phyloP scores from a whole-genome alignment of 371 early-diverging fungal genomes.

The Lichtheimia ramosa region DNA sequence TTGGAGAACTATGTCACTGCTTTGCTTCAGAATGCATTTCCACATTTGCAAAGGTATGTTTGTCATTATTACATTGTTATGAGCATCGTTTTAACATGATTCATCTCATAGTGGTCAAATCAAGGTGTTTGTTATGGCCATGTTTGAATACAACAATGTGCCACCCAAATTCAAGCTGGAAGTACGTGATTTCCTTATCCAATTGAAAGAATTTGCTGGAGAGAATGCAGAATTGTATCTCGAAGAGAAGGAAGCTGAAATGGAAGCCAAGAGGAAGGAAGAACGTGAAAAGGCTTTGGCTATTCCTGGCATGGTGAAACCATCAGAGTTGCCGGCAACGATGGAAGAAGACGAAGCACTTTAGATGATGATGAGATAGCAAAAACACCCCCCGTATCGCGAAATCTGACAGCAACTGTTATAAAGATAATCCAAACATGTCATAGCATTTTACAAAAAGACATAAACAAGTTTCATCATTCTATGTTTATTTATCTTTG shows the following conservation, averaged over 20 bases:
- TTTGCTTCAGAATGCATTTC: constrained; percentile 86
- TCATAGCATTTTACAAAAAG: too few species aligned
- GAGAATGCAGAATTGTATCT: constrained; percentile 88
- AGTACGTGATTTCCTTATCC: constrained; percentile 96
- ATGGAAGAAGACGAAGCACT: constrained; percentile 65
- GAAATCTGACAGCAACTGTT: too few species aligned
- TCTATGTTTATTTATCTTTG: too few species aligned
- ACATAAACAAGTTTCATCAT: not conserved
- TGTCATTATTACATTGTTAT: too few species aligned
- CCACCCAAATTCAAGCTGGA: constrained; percentile 84
- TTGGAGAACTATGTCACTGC: constrained; percentile 80
- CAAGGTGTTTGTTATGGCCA: constrained; percentile 81
- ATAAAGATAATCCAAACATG: too few species aligned
- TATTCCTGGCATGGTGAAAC: constrained; percentile 97
- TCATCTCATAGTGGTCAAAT: constrained; percentile 68
- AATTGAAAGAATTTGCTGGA: constrained; percentile 93
- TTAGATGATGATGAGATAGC: not conserved
- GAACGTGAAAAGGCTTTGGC: constrained; percentile 83
- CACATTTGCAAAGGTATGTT: constrained; percentile 80
- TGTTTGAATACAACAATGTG: constrained; percentile 82
- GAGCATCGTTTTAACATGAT: too few species aligned
- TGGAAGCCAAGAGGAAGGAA: constrained; percentile 72
- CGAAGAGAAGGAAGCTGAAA: constrained; percentile 93
- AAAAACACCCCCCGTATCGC: not conserved
- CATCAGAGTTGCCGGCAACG: constrained; percentile 75